Evolutionary conservation across 257 asterid species (phyloP), one percentile per base, ranked within the genome.

Genomic region (Rubia yunnanensis): DNA sequence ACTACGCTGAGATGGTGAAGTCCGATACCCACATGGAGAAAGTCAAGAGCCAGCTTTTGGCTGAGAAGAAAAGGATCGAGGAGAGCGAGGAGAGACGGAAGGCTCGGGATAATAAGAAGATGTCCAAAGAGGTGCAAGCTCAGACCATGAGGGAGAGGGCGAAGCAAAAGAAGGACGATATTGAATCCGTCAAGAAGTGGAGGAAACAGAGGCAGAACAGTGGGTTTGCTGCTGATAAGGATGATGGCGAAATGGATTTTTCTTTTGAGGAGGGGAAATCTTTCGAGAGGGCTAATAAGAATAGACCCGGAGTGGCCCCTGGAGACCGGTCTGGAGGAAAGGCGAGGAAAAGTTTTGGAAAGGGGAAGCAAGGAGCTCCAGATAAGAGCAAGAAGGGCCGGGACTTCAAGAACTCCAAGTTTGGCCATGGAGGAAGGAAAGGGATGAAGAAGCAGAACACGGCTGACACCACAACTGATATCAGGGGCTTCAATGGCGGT

Each of bases 161-260:
- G 65, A 85, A 83, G 73, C 96, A 94, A 78, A 94, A 90, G 88
- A 94, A 90, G 74, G 90, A 88, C 0, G 97, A 86, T 8, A 83
- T 94, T 13, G 99, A 94, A 68, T 82, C 94, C 14, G 96, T 92
- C 20, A 92, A 92, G 77, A 87, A 89, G 78, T 92, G 97, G 97
- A 85, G 97, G 80, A 92, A 87, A 76, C 95, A 84, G 28, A 75
- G 99, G 84, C 91, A 89, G 73, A 89, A 76, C 73, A 82, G 77
- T 28, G 99, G 96, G 7, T 89, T 81, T 66, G 72, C 86, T 10
- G 74, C 22, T 9, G 78, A 58, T 8, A 90, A 78, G n/a, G 78
- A 81, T 36, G 79, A 75, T 7, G 85, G 78, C 0, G 95, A 83
- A 49, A 56, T 84, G 48, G 80, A 85, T 72, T 74, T 78, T 60